Conservation (phyloP, 2,329 filamentous ascomycete species). For the Calycina marina region DNA sequence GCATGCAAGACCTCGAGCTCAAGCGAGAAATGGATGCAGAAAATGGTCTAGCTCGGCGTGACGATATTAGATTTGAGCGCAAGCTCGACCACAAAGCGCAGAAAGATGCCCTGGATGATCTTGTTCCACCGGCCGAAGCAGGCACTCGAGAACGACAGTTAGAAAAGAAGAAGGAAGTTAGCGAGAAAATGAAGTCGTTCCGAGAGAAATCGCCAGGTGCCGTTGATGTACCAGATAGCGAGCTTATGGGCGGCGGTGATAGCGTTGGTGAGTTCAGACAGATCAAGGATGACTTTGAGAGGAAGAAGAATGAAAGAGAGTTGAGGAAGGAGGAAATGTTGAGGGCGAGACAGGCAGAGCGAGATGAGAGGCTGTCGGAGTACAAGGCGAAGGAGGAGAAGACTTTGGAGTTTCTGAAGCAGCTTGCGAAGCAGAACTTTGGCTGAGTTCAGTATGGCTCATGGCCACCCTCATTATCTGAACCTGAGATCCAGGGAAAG, state of each 20-base stretch:
- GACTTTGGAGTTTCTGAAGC: conserved; percentile 69
- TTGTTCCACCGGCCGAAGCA: conserved; percentile 68
- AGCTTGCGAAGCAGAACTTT: conserved; percentile 67
- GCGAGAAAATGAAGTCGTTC: conserved; percentile 61
- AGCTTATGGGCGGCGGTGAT: conserved; percentile 61
- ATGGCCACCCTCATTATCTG: no score
- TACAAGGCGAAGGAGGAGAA: conserved; percentile 66
- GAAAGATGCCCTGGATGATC: conserved; percentile 62
- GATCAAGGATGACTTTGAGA: conserved; percentile 47
- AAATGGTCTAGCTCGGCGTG: conserved; percentile 29
- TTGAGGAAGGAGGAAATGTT: conserved; percentile 67
- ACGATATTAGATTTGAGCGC: conserved; percentile 45
- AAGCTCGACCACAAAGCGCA: conserved; percentile 50
- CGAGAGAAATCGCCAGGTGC: conserved; percentile 49
- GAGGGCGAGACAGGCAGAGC: conserved; percentile 60
- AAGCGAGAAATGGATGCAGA: conserved; percentile 32
- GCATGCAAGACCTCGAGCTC: conserved; percentile 57
- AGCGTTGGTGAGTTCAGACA: conserved; percentile 54
- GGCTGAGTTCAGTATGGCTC: no score
- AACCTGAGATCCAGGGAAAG: no score
- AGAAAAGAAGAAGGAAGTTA: conserved; percentile 67
- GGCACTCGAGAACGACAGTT: conserved; percentile 71
- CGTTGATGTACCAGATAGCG: conserved; percentile 53
- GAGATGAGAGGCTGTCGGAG: conserved; percentile 58
- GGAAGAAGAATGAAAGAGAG: conserved; percentile 74